Base-by-base conservation (phyloP, 139 green algal genomes). In the Monoraphidium neglectum region DNA sequence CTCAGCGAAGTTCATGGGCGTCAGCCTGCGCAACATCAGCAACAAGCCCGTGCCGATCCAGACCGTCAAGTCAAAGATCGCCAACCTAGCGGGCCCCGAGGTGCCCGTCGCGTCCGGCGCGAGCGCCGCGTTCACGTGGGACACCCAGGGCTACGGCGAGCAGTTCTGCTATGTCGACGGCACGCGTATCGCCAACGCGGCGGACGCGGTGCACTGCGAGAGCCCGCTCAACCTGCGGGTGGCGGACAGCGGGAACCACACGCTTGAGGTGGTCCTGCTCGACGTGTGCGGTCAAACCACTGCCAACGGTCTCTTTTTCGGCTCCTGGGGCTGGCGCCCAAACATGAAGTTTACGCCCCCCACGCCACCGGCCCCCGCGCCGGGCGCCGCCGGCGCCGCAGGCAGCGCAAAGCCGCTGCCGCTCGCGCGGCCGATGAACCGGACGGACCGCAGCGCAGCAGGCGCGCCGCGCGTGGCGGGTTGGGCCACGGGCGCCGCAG, bases 91-190 rank as follows among this genome's bases (percentile, higher is more conserved):
- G 2, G 75, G 75, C 1, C 75, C 75, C 3, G 65, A 74, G 43
- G 43, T 69, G 28, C 75, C 75, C 3, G 66, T 75, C 53, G 38
- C 23, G 21, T 4, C 67, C 3, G 75, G 75, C 37, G 15, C 28
- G 24, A 40, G 37, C 16, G 75, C 66, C 3, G 37, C 75, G 1
- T 80, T 80, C 37, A 70, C 30, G 15, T 80, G 75, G 75, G 75
- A 80, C 24, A 80, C 75, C 12, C 51, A 70, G 49, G 75, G 75
- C 33, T 80, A 70, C 54, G 75, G 75, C 8, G 75, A 80, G 75
- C 75, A 80, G 56, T 80, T 80, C 43, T 80, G 75, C 66, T 80
- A 76, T n/a, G 75, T 80, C 18, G 75, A 80, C 54, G 66, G 66
- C 10, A 37, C 61, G 54, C 66, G 49, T 21, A 65, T 80, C 38